Percentiles rank a stretch among this genome's conserved stretches.
These are phyloP conservation scores for Auxenochlorella pyrenoidosa DNA, from an alignment of 139 green algal species.

Conservation along the genomic window DNA sequence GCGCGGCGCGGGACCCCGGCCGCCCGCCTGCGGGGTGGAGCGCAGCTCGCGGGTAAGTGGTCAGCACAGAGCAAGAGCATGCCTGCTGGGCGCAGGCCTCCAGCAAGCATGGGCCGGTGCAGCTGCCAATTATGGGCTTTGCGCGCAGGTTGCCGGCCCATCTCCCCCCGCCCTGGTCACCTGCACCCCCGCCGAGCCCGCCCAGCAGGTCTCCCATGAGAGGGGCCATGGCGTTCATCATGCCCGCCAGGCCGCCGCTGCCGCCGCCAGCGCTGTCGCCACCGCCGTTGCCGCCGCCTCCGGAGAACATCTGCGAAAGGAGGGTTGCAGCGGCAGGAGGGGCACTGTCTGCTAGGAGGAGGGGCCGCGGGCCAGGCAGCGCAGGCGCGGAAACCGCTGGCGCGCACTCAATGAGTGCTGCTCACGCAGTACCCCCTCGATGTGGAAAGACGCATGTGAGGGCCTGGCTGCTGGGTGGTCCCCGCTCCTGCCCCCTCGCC, in stretches of 20 bases:
- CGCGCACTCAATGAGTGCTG: no score
- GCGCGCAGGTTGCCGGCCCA: no score
- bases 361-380: no score
- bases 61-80: not conserved
- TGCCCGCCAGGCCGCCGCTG: conserved; percentile 20
- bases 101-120: no score
- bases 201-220: conserved; percentile 37
- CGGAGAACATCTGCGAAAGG: conserved; percentile 18
- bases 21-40: no score
- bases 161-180: not conserved
- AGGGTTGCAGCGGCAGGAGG: not conserved
- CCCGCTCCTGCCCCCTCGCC: not conserved
- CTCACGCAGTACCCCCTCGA: no score
- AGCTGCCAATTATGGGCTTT: no score
- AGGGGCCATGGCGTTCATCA: conserved; percentile 29
- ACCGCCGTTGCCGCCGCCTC: not conserved
- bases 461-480: not conserved
- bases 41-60: no score
- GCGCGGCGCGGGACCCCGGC: not conserved
- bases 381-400: no score
- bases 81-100: not conserved
- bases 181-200: not conserved
- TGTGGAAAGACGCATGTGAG: not conserved
- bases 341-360: no score
- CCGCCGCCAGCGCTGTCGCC: not conserved